Evolutionary conservation across 2,329 filamentous ascomycete species (phyloP), one percentile per base, ranked within the genome.

Genomic region (Colletotrichum costaricense): DNA sequence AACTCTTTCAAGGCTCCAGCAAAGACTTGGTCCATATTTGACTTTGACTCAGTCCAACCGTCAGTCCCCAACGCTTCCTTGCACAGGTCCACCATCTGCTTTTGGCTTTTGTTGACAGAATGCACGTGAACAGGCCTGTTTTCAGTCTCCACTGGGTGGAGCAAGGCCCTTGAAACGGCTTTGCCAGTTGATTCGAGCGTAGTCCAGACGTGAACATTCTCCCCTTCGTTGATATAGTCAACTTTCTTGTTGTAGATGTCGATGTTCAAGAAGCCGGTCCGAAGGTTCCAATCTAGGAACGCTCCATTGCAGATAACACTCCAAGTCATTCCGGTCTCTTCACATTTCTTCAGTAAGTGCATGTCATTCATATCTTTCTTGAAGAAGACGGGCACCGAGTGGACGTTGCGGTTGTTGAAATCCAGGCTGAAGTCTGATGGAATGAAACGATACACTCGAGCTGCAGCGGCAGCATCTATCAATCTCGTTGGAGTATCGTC

Each of bases 361-460:
- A 57, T 68, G 49, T 64, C 69, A 1, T 46, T 70, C 14, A 65
- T 63, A 7, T 76, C 72, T 63, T 79, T 79, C 22, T 62, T 14
- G 11, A n/a, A 30, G 66, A 75, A 79, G 2, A 74, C 57, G 30
- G 77, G 77, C 4, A 79, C 35, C 5, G 38, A 19, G n/a, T 46
- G 28, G 1, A 57, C 56, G 14, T 75, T 75, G 33, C 74, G 72
- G 59, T 77, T 77, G 49, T 67, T 67, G 5, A 82, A 76, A 80
- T 85, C 79, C 55, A 79, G 77, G 33, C 84, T 84, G 55, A 87
- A 93, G 72, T 92, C 90, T 2, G 88, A 88, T 1, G 91, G 90
- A 30, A 93, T 81, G 81, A 92, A 91, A 12, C 89, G 86, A 77
- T 90, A 85, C 0, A 93, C 89, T 2, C 90, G 89, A 2, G 89